Percentiles rank a stretch among this genome's conserved stretches.
These are phyloP conservation scores for Forsythia suspensa DNA, from an alignment of 257 asterid genomes.

Conservation along the genomic window DNA sequence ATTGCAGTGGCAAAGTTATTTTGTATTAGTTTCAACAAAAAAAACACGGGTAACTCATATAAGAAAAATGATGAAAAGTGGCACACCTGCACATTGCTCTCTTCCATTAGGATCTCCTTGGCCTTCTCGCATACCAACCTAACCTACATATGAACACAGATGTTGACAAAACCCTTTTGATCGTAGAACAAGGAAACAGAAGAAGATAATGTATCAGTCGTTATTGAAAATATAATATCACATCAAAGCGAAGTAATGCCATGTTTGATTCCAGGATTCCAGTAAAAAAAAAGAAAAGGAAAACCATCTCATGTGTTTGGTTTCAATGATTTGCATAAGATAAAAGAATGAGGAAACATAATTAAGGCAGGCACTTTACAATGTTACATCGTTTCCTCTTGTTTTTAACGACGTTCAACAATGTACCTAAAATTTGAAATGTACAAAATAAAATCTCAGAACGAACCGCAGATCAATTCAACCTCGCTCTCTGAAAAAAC, in stretches of 20 bases:
- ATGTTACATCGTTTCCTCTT: neutral
- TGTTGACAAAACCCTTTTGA: neutral
- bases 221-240: neutral
- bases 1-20: constrained; percentile 1
- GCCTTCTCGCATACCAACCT: constrained; percentile 74
- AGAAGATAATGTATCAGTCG: neutral
- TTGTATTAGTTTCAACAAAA: neutral
- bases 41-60: neutral
- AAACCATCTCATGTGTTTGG: neutral
- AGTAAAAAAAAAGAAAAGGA: neutral
- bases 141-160: constrained; percentile 39
- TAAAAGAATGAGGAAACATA: neutral
- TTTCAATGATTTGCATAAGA: neutral
- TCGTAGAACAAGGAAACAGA: neutral
- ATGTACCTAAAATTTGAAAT: neutral
- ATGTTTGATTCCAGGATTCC: neutral
- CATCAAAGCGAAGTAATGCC: neutral
- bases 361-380: neutral
- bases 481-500: neutral
- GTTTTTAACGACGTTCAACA: neutral
- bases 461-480: constrained; percentile 22
- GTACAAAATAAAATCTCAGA: neutral
- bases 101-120: constrained; percentile 70
- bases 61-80: neutral
- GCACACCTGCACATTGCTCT: constrained; percentile 79